Base-by-base conservation (phyloP, 441 rosid species). In the Gossypium schwendimanii region DNA sequence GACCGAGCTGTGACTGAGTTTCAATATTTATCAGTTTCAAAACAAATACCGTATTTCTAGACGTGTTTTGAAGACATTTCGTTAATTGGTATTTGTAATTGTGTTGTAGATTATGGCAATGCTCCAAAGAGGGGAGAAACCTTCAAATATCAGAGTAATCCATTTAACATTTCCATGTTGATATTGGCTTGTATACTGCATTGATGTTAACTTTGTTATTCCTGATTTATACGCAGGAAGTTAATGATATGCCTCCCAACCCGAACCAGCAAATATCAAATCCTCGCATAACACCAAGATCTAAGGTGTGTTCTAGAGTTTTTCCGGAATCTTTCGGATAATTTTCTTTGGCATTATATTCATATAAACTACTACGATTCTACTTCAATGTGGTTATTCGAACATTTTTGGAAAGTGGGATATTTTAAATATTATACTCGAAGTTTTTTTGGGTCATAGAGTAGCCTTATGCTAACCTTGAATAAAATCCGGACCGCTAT, bases 101-200 rank as follows among this genome's bases (percentile, higher is more conserved):
- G 53, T 78, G 6, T 70, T 81, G 82, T 88, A 94, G 99, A 94
- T 92, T 72, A 87, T 94, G 97, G 88, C 85, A 69, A 94, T 92
- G 99, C 79, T 94, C 68, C 98, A 86, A 76, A 86, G 99, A 82
- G 97, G 98, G 75, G 99, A 92, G 88, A 89, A 81, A 82, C 99
- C 98, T 81, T 78, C 96, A 3, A 94, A 94, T 76, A 82, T 92
- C 77, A 91, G 86, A 84, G 99, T 92, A 81, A 69, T 54, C 71
- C 33, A 23, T 59, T 14, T 74, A 26, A 6, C 5, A 18, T 78
- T 55, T 50, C 12, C 63, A 4, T 39, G 50, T 52, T 39, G 61
- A 55, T 64, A 73, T 77, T 55, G 23, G 17, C 44, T 81, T 57
- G 21, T 55, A 60, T 73, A 3, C 17, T 73, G 36, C 62, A 49